Evolutionary conservation across 768 basidiomycete genomes (phyloP), one percentile per base, ranked within the genome.

Genomic region (Coprinellus micaceus): DNA sequence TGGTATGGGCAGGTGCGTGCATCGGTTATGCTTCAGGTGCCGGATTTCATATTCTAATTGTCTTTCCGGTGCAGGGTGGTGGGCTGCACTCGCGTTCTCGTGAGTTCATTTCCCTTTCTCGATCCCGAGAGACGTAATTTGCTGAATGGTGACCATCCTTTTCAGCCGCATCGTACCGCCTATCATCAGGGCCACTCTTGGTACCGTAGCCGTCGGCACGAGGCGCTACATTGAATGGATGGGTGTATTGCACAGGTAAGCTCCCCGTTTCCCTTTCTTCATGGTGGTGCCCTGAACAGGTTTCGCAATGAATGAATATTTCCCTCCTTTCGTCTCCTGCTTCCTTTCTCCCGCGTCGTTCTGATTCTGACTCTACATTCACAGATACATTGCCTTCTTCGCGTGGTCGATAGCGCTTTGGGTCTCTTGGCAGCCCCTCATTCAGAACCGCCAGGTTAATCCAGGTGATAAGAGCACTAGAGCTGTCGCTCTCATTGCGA

Each of bases 171-270:
- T 83, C n/a, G 58, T 82, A 4, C 86, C 86, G 1, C 57, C 58
- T 1, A 63, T 89, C 52, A 74, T 85, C 43, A 78, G 82, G 46
- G 68, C 77, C 26, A 92, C 90, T 0, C 41, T 94, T 37, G 93
- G 91, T 37, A 69, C 87, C 40, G 80, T 94, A 45, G 85, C 90
- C 10, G 82, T 91, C 17, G 83, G 79, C 33, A 74, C 83, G 2
- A 77, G 86, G 39, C 82, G 82, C 48, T 95, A 92, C 66, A 86
- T 93, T 57, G 89, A 90, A 57, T 92, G 93, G 84, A 69, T 90
- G 51, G 72, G 74, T 17, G 86, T 80, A 3, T 71, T 94, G 36
- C 77, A 84, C 54, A 75, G 86, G 82, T 87, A 64, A 58, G 73
- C 67, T 58, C 40, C 40, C 46, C 15, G 29, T 40, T 15, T 46